phyloP scores from a whole-genome alignment of 2,329 filamentous ascomycete species.

The Neofusicoccum umdonicola region DNA sequence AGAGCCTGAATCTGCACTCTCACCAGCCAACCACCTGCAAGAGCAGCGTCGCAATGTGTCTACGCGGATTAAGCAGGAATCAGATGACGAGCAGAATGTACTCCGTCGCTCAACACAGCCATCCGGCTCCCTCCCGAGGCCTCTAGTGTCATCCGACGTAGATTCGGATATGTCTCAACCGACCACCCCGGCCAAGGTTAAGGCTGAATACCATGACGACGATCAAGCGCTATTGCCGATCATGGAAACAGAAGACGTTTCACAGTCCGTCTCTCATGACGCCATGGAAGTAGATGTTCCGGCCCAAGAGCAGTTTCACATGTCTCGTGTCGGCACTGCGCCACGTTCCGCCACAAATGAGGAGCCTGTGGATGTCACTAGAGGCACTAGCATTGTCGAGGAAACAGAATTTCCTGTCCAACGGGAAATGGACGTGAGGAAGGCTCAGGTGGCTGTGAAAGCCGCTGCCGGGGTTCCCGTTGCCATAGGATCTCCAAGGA shows the following conservation, averaged over 20 bases:
- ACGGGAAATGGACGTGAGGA: background rate
- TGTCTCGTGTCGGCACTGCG: background rate
- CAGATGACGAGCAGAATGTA: background rate
- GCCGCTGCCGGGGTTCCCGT: background rate
- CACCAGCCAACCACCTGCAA: background rate
- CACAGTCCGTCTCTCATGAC: background rate
- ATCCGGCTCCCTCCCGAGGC: background rate
- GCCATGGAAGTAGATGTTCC: slow-evolving; percentile 4
- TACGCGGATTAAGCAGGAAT: background rate
- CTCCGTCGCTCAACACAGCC: background rate
- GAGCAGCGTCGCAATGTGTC: background rate
- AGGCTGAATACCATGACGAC: background rate
- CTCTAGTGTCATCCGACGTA: background rate
- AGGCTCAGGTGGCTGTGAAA: background rate
- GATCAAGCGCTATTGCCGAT: background rate
- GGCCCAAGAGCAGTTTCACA: background rate
- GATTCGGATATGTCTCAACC: background rate
- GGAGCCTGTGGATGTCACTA: too few species aligned
- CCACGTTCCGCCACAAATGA: background rate
- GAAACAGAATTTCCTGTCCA: background rate
- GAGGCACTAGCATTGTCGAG: background rate
- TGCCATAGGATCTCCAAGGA: background rate
- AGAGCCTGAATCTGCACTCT: background rate
- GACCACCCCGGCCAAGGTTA: slow-evolving; percentile 10
- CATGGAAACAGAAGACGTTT: background rate